Evolutionary conservation across 2,329 filamentous ascomycete genomes (phyloP).

Genomic region (Rutstroemia sp.): DNA sequence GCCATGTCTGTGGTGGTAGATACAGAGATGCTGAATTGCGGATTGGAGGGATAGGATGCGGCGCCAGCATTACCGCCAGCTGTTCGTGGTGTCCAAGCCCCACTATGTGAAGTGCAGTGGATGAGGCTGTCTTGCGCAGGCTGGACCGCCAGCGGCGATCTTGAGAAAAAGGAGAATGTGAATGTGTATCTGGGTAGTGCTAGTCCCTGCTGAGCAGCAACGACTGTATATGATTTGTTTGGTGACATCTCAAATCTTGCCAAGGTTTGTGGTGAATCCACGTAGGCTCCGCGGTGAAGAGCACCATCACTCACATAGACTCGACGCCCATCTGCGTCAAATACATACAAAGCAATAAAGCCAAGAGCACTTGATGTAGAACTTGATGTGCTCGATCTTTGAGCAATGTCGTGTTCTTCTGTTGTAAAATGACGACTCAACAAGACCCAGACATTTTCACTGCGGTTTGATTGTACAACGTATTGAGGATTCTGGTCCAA

Average conservation of each 20-base stretch:
- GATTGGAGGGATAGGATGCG: conserved; percentile 73
- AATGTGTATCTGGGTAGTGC: conserved; percentile 72
- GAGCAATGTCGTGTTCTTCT: conserved; percentile 50
- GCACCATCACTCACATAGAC: conserved; percentile 69
- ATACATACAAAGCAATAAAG: conserved; percentile 83
- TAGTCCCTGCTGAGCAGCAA: conserved; percentile 72
- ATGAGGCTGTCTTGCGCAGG: conserved; percentile 40
- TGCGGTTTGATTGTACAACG: conserved; percentile 50
- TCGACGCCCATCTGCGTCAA: conserved; percentile 60
- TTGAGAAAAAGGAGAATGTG: conserved; percentile 76
- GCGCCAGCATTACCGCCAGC: conserved; percentile 80
- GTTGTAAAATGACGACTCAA: conserved; percentile 80
- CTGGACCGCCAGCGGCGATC: conserved; percentile 50
- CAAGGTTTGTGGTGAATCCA: conserved; percentile 89
- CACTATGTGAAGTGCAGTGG: conserved; percentile 46
- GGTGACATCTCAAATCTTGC: conserved; percentile 58
- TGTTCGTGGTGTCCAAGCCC: conserved; percentile 69
- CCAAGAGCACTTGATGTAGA: conserved; percentile 42
- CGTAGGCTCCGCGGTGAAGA: conserved; percentile 71
- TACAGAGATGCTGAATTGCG: conserved; percentile 69
- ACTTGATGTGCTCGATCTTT: conserved; percentile 29
- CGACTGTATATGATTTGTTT: conserved; percentile 46
- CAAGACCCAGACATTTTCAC: conserved; percentile 71
- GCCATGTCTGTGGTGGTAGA: conserved; percentile 52
- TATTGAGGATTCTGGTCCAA: conserved; percentile 65